phyloP scores from a whole-genome alignment of 495 filamentous ascomycete species.

The Talaromyces adpressus region DNA sequence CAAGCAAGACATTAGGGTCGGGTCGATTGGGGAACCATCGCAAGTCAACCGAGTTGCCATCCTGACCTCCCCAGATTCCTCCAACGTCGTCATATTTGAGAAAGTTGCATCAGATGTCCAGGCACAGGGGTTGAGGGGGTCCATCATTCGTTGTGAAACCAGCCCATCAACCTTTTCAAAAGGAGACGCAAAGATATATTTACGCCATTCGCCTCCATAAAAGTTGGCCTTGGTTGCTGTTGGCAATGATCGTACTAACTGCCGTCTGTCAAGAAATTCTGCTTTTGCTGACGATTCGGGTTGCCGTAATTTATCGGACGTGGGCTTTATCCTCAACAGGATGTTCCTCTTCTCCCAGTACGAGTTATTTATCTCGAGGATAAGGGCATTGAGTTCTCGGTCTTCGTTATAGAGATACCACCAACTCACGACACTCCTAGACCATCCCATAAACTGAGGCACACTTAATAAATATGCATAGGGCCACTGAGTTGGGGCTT shows the following conservation, averaged over 20 bases:
- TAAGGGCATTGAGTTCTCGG: conserved; percentile 54
- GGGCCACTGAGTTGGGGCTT: conserved; percentile 25
- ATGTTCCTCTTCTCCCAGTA: conserved; percentile 59
- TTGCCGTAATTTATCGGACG: background rate
- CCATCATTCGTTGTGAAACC: background rate
- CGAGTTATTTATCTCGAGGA: conserved; percentile 75
- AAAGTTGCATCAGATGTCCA: background rate
- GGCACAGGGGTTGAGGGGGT: background rate
- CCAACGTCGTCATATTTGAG: conserved; percentile 3
- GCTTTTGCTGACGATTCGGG: background rate
- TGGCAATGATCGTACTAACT: conserved; percentile 7
- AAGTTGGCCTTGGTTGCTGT: conserved; percentile 10
- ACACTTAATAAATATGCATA: conserved; percentile 65
- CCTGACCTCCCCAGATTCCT: background rate
- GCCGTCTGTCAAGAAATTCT: background rate
- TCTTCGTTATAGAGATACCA: conserved; percentile 67
- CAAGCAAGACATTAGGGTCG: background rate
- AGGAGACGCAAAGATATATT: conserved; percentile 17
- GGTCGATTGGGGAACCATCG: background rate
- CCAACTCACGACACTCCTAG: conserved; percentile 72
- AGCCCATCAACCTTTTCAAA: conserved; percentile 20
- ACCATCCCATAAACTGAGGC: conserved; percentile 61
- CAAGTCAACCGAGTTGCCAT: background rate
- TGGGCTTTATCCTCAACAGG: conserved; percentile 11
- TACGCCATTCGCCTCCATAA: conserved; percentile 14